Base-by-base conservation (phyloP, 176 grass and related monocot genomes). In the Bonia amplexicaulis region DNA sequence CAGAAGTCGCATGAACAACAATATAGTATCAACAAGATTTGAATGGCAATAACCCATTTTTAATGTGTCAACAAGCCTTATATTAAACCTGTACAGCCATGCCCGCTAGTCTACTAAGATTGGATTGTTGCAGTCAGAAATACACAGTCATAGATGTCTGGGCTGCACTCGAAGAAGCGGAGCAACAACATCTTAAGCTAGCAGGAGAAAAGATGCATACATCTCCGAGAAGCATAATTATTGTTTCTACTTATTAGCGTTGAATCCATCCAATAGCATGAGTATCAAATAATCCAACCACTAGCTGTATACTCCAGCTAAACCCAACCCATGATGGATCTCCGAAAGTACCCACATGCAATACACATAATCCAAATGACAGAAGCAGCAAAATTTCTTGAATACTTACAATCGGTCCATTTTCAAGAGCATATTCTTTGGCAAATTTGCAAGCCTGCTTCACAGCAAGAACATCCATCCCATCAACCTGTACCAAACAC, bases 371-470 rank as follows among this genome's bases (percentile, higher is more conserved):
- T 25, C 8, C 5, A 65, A 48, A 86, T 17, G 9, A 9, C 1
- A 69, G 58, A n/a, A 73, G 70, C 10, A 59, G 14, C 12, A 67
- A 48, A 37, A n/a, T 35, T 26, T 11, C 3, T 47, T 15, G 80
- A 26, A 23, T 69, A 83, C 95, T 95, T 69, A 98, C 95, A 86
- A 98, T 94, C 0, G 93, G 95, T 61, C 92, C 95, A 69, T 92
- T 93, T 69, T 84, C 80, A 2, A 98, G 91, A 79, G 51, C 93
- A 73, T 95, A 20, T 57, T 98, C 87, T 83, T 98, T 98, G 59
- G 91, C 95, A 61, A 93, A 98, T 86, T 73, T 93, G 40, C 93
- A 95, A 52, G 95, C 95, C 65, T 95, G 95, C 69, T 98, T 98
- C 6, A 98, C 93, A 73, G 95, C 93, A 76, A 95, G 87, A 58